Evolutionary conservation across 768 basidiomycete genomes (phyloP).

Genomic region (Psilocybe cyanescens): DNA sequence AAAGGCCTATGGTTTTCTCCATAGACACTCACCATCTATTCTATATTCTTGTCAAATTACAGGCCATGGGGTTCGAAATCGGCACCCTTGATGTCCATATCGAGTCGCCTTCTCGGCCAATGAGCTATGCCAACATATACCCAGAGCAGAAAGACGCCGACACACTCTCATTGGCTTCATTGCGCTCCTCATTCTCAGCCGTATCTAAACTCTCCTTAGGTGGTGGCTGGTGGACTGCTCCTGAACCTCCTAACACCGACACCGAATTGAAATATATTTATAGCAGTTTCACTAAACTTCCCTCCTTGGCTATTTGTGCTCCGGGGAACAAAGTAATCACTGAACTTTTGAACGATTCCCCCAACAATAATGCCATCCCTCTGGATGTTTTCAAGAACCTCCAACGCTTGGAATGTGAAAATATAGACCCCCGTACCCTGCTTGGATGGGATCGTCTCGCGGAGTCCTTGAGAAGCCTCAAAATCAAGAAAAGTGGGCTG

Average conservation of each 20-base stretch:
- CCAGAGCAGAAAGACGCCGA: conserved; percentile 67
- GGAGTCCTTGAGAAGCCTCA: conserved; percentile 72
- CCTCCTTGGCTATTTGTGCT: conserved; percentile 70
- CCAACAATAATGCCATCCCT: conserved; percentile 77
- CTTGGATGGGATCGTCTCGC: conserved; percentile 85
- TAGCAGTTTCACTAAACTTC: conserved; percentile 89
- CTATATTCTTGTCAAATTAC: conserved; percentile 86
- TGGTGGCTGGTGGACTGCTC: conserved; percentile 70
- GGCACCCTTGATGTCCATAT: conserved; percentile 82
- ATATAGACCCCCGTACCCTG: conserved; percentile 82
- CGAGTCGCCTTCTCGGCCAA: conserved; percentile 74
- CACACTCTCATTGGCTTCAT: conserved; percentile 71
- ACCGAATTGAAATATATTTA: conserved; percentile 84
- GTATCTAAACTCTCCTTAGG: conserved; percentile 80
- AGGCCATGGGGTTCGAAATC: conserved; percentile 76
- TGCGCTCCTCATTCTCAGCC: conserved; percentile 76
- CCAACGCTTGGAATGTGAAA: conserved; percentile 71
- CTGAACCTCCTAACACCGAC: conserved; percentile 63
- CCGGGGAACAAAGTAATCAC: conserved; percentile 68
- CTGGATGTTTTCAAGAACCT: conserved; percentile 87
- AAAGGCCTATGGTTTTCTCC: conserved; percentile 65
- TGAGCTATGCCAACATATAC: conserved; percentile 71
- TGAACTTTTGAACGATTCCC: conserved; percentile 71
- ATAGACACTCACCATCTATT: conserved; percentile 85
- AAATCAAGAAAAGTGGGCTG: conserved; percentile 77